Evolutionary conservation across 2,329 filamentous ascomycete species (phyloP).

Genomic region (Metarhizium anisopliae): DNA sequence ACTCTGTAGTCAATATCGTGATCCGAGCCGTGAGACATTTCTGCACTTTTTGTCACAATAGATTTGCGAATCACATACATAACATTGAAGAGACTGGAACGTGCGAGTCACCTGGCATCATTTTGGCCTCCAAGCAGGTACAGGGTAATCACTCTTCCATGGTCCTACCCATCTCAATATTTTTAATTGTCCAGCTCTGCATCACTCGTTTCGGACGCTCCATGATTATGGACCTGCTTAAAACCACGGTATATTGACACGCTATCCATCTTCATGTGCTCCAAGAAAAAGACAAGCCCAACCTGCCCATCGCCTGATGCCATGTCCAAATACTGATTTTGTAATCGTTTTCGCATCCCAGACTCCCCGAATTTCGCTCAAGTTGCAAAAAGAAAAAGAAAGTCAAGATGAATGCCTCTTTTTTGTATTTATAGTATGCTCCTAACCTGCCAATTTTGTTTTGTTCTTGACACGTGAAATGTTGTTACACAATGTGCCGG

Average conservation of each 20-base stretch:
- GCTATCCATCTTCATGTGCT: background rate
- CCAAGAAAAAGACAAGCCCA: background rate
- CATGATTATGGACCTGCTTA: background rate
- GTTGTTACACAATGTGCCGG: slow-evolving; percentile 6
- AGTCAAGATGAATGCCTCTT: slow-evolving; percentile 1
- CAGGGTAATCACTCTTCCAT: no score
- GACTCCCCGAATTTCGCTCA: background rate
- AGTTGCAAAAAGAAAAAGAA: background rate
- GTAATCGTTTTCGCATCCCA: background rate
- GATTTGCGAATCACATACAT: no score
- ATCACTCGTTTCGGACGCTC: no score
- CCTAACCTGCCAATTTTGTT: background rate
- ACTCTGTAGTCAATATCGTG: no score
- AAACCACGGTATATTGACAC: background rate
- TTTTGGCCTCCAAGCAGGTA: no score
- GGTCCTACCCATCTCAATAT: no score
- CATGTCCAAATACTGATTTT: slow-evolving; percentile 1
- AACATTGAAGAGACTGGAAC: no score
- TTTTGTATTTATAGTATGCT: slow-evolving; percentile 2
- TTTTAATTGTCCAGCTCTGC: no score
- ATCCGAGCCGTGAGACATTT: no score
- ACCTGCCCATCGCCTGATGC: background rate
- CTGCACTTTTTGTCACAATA: no score
- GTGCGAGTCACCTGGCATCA: no score
- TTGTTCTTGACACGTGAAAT: background rate